These are phyloP conservation scores for Salvia sclarea DNA, from an alignment of 305 asterid species.

Conservation along the genomic window DNA sequence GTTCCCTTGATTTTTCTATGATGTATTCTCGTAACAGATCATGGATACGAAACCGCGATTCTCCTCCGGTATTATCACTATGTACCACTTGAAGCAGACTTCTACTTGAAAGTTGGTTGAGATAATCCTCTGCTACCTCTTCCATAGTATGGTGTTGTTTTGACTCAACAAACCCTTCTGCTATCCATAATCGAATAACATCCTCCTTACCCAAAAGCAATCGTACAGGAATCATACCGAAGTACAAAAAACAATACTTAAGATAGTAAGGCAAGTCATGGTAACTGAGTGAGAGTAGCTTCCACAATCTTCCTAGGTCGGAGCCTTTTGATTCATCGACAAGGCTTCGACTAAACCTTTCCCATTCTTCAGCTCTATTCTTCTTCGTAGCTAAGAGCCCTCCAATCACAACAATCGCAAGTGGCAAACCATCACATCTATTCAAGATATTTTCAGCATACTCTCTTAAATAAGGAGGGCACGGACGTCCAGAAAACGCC, in stretches of 20 bases:
- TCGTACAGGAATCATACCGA: constrained; percentile 39
- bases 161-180: constrained; percentile 37
- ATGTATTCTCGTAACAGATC: constrained; percentile 37
- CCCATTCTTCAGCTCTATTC: constrained; percentile 27
- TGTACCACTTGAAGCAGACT: constrained; percentile 27
- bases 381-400: constrained; percentile 33
- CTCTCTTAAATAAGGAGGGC: constrained; percentile 32
- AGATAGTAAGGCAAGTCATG: constrained; percentile 39
- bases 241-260: constrained; percentile 34
- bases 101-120: constrained; percentile 38
- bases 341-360: constrained; percentile 21
- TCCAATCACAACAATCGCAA: constrained; percentile 40
- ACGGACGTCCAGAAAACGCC: constrained; percentile 21
- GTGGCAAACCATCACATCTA: constrained; percentile 39
- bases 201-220: background rate
- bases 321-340: constrained; percentile 17
- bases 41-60: too few relatives aligned
- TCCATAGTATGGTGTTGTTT: constrained; percentile 25
- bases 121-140: constrained; percentile 38
- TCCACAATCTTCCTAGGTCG: background rate
- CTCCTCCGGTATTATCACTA: too few relatives aligned
- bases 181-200: constrained; percentile 35
- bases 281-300: constrained; percentile 30
- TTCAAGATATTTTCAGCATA: constrained; percentile 22
- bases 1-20: constrained; percentile 31